Conservation (phyloP, 139 green algal species). For the Picochlorum sp. region DNA sequence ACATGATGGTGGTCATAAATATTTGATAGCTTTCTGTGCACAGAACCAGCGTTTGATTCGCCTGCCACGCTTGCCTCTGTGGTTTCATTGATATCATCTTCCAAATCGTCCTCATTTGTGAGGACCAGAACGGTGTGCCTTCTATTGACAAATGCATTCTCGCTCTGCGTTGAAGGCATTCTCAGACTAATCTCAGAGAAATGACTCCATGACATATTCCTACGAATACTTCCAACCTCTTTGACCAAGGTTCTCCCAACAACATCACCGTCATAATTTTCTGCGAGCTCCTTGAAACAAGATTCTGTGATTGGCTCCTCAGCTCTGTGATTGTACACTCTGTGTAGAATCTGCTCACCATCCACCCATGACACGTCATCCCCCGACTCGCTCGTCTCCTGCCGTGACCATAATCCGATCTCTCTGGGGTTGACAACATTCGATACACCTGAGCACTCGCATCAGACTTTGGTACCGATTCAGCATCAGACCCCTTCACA, state of each 20-base stretch:
- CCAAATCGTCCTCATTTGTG: conserved; percentile 1
- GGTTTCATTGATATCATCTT: conserved; percentile 6
- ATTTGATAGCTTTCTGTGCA: conserved; percentile 14
- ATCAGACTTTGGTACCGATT: no score
- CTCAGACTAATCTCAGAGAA: neutral
- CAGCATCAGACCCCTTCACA: no score
- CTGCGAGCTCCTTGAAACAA: conserved; percentile 1
- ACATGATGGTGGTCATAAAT: conserved; percentile 14
- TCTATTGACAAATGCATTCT: neutral
- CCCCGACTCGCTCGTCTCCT: no score
- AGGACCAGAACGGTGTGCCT: conserved; percentile 9
- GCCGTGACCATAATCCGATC: no score
- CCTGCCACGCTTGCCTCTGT: neutral
- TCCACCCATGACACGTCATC: neutral
- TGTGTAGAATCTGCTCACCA: neutral
- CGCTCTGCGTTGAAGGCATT: neutral
- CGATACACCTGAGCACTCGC: no score
- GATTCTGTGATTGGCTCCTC: neutral
- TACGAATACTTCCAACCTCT: neutral
- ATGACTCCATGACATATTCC: conserved; percentile 3
- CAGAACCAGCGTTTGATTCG: neutral
- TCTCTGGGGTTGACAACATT: no score
- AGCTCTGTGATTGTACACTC: neutral
- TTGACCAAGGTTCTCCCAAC: neutral
- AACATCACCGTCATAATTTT: neutral